These are phyloP conservation scores for Thuja plicata DNA, from an alignment of 83 land plant species.

Conservation along the genomic window DNA sequence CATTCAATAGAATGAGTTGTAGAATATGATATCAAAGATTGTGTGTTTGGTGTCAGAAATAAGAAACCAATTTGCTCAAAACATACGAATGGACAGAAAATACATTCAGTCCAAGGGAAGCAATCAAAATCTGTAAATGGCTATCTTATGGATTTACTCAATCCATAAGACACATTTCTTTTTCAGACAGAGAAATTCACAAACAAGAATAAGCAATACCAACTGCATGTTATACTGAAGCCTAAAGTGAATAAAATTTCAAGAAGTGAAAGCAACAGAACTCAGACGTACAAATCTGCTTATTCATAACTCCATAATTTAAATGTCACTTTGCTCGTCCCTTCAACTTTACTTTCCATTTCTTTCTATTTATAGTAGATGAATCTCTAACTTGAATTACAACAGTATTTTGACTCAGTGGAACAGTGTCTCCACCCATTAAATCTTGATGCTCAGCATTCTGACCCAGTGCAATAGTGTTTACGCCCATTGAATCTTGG, in stretches of 20 bases:
- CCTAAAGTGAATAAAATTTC: conserved; percentile 5
- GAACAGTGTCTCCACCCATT: not conserved
- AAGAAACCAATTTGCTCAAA: not conserved
- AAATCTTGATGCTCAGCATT: not conserved
- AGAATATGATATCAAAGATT: not conserved
- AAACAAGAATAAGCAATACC: not conserved
- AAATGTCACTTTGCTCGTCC: not conserved
- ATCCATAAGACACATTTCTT: not conserved
- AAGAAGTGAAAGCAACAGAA: not conserved
- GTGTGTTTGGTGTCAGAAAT: not conserved
- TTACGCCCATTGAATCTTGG: not conserved
- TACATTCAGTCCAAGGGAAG: not conserved
- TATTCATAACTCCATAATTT: not conserved
- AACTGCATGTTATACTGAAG: not conserved
- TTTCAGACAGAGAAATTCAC: not conserved
- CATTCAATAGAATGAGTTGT: not conserved
- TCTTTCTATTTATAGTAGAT: not conserved
- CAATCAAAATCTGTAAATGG: not conserved
- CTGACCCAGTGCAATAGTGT: not conserved
- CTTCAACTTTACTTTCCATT: conserved; percentile 10
- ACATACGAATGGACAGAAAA: not conserved
- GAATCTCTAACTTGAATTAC: not conserved
- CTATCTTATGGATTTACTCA: not conserved
- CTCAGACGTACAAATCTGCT: not conserved
- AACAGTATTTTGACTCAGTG: not conserved